Evolutionary conservation across 2,329 filamentous ascomycete species (phyloP).

Genomic region (Exophiala sp.): DNA sequence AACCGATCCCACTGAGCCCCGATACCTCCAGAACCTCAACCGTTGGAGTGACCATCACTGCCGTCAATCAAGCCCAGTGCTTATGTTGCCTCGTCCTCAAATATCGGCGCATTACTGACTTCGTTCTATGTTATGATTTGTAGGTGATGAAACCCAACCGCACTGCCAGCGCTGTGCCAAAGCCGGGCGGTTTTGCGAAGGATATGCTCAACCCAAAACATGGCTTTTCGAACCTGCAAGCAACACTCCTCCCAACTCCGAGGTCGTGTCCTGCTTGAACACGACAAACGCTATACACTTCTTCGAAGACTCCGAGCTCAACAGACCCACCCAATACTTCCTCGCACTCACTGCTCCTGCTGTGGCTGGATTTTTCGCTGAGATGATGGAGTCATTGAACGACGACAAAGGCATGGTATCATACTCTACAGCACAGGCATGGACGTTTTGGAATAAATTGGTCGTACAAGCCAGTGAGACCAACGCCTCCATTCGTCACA

Average conservation of each 20-base stretch:
- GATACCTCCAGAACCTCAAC: too few species aligned
- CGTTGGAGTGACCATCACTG: too few species aligned
- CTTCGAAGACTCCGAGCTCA: constrained; percentile 17
- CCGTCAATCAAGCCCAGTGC: too few species aligned
- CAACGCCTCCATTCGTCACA: constrained; percentile 13
- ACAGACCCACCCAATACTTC: constrained; percentile 16
- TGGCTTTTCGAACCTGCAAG: constrained; percentile 10
- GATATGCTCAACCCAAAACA: constrained; percentile 25
- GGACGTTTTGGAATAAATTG: constrained; percentile 17
- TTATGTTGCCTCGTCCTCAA: too few species aligned
- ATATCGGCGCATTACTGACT: too few species aligned
- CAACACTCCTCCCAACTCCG: not conserved
- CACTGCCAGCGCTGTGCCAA: constrained; percentile 30
- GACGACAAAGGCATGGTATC: constrained; percentile 13
- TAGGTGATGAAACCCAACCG: constrained; percentile 31
- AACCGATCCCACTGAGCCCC: too few species aligned
- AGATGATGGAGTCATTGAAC: constrained; percentile 21
- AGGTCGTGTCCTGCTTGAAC: constrained; percentile 1
- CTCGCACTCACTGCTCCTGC: constrained; percentile 17
- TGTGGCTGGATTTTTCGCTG: constrained; percentile 16
- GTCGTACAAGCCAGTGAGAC: constrained; percentile 16
- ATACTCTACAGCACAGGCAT: constrained; percentile 7
- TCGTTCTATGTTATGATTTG: not conserved
- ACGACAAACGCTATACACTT: constrained; percentile 14
- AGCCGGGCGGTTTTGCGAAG: constrained; percentile 32